These are phyloP conservation scores for Gilbertella persicaria DNA, from an alignment of 371 early-diverging fungal species.

Conservation along the genomic window DNA sequence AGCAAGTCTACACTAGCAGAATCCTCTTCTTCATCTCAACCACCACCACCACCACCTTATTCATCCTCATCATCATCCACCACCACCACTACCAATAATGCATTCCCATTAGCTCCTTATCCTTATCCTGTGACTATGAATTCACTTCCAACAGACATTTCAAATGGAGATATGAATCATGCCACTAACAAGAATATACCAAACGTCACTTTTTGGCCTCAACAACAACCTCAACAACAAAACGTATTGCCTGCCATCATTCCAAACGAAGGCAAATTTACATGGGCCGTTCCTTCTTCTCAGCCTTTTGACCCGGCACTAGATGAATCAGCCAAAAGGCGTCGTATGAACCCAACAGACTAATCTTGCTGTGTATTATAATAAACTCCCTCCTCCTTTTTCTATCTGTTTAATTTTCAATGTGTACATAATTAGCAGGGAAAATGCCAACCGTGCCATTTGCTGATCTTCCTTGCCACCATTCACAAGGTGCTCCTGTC, in stretches of 20 bases:
- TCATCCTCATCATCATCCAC: neutral
- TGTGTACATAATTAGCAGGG: conserved; percentile 85
- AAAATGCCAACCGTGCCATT: conserved; percentile 87
- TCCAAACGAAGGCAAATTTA: conserved; percentile 36
- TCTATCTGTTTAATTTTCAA: conserved; percentile 17
- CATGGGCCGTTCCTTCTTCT: conserved; percentile 27
- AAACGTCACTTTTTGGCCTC: conserved; percentile 37
- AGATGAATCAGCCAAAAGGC: conserved; percentile 8
- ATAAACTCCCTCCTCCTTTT: neutral
- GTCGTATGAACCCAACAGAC: conserved; percentile 1
- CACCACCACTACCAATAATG: conserved; percentile 6
- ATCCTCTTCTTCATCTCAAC: neutral
- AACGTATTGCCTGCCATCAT: conserved; percentile 31
- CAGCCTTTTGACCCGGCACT: conserved; percentile 10
- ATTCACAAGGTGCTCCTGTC: conserved; percentile 74
- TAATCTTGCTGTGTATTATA: neutral
- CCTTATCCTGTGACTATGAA: conserved; percentile 39
- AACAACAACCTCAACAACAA: conserved; percentile 29
- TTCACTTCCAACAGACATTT: conserved; percentile 23
- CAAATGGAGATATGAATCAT: conserved; percentile 3
- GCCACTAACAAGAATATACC: conserved; percentile 20
- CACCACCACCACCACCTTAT: neutral
- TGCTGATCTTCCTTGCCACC: conserved; percentile 92
- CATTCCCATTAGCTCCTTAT: conserved; percentile 32
- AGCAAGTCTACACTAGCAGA: neutral